Percentiles rank a stretch among this genome's conserved stretches.
Evolutionary conservation across 306 rosid genomes (phyloP).

Genomic region (Lathyrus oleraceus): DNA sequence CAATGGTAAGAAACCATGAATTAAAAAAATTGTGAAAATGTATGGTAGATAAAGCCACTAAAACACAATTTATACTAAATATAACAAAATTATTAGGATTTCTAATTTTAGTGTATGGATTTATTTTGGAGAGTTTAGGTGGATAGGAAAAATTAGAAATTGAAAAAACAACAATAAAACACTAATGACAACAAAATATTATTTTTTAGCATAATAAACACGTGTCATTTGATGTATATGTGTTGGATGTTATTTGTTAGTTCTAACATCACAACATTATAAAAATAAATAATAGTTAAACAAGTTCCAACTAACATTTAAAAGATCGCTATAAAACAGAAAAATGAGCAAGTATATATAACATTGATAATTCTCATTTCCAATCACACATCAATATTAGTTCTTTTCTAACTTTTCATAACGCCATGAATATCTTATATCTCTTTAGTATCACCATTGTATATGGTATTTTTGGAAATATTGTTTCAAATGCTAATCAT

Average conservation of each 20-base stretch:
- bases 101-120: no score
- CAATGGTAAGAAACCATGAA: no score
- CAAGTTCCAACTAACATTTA: neutral
- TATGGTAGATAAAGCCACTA: no score
- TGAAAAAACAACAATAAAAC: no score
- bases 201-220: no score
- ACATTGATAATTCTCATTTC: neutral
- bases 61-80: no score
- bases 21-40: no score
- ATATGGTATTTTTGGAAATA: neutral
- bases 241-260: neutral
- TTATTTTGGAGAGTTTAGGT: no score
- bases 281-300: neutral
- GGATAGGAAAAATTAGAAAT: no score
- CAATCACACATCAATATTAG: neutral
- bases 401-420: neutral
- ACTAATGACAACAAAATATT: no score
- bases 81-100: no score
- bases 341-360: neutral
- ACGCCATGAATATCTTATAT: neutral
- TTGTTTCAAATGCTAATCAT: neutral
- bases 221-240: neutral
- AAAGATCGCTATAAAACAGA: neutral
- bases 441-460: no score
- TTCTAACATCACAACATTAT: neutral